phyloP scores from a whole-genome alignment of 768 basidiomycete genomes.

The Pleurotus tuoliensis region DNA sequence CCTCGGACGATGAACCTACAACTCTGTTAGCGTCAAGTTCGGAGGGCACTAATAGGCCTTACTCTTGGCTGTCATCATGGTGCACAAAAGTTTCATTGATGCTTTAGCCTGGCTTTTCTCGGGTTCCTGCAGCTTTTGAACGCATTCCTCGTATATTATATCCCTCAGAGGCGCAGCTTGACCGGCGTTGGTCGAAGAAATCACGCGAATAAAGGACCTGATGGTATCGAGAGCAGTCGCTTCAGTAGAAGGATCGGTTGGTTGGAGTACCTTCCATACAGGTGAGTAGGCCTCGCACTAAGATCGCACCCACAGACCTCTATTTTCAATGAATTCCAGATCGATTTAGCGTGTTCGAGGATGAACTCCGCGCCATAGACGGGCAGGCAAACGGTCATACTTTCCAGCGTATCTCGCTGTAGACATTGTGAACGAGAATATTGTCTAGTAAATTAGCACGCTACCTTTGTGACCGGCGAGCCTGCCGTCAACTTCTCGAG shows the following conservation, averaged over 20 bases:
- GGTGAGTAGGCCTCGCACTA: neutral
- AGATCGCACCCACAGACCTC: slow-evolving; percentile 51
- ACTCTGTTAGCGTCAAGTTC: neutral
- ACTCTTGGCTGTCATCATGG: slow-evolving; percentile 79
- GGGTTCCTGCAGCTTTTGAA: slow-evolving; percentile 77
- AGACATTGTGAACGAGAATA: neutral
- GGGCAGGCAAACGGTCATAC: slow-evolving; percentile 74
- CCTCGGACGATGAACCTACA: slow-evolving; percentile 65
- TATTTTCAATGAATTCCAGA: slow-evolving; percentile 91
- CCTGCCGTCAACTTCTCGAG: slow-evolving; percentile 88
- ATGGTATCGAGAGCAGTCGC: slow-evolving; percentile 67
- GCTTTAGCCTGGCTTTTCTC: slow-evolving; percentile 92
- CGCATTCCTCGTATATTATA: slow-evolving; percentile 73
- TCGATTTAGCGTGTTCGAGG: slow-evolving; percentile 58
- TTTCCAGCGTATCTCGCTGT: slow-evolving; percentile 85
- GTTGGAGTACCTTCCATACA: slow-evolving; percentile 78
- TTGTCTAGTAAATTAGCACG: neutral
- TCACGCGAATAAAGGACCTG: slow-evolving; percentile 68
- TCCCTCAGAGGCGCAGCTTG: slow-evolving; percentile 60
- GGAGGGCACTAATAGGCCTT: slow-evolving; percentile 18
- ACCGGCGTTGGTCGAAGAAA: slow-evolving; percentile 39
- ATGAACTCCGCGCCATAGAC: slow-evolving; percentile 72
- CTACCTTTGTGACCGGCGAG: slow-evolving; percentile 78
- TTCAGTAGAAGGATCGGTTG: slow-evolving; percentile 75
- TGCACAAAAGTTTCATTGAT: slow-evolving; percentile 79